Base-by-base conservation (phyloP, 352 stramenopile genomes). In the Phytophthora agathidicida region DNA sequence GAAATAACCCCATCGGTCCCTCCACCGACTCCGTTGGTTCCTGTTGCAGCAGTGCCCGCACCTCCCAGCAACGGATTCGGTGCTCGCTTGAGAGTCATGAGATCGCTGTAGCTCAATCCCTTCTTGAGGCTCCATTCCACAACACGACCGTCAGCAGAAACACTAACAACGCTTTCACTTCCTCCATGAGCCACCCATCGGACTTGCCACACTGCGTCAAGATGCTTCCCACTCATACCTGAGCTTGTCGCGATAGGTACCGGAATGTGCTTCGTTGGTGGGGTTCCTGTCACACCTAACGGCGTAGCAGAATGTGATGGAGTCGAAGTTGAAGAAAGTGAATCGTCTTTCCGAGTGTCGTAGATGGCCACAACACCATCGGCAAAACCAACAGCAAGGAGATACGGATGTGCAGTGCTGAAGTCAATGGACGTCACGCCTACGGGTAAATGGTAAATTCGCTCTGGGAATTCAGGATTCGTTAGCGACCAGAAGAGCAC, bases 71-170 rank as follows among this genome's bases (percentile, higher is more conserved):
- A 47, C 35, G 80, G 83, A 31, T 92, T 92, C 7, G 80, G 61
- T 3, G 94, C 74, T 1, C 88, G 77, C 57, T 97, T 97, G 37
- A 98, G 75, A 19, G 91, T 90, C 92, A 98, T 97, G 27, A 98
- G 64, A 32, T 91, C 76, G 42, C 77, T 94, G 54, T 86, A 91
- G 43, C 83, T 91, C 31, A 98, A 64, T 0, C 91, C 93, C 61
- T 98, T 98, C 51, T 97, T 97, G 45, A 97, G 83, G 63, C 84
- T 96, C 93, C 93, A 98, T 68, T 98, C 93, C 6, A 91, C 90
- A 20, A 98, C 89, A 3, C 91, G 85, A 4, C 91, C 91, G 53
- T 98, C 93, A 33, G 84, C 92, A 19, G 88, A 96, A 32, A 97
- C 93, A 22, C 81, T 95, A 5, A 98, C 92, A 27, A 98, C 83